Conservation (phyloP, 2,329 filamentous ascomycete species). For the Phoma sp. region DNA sequence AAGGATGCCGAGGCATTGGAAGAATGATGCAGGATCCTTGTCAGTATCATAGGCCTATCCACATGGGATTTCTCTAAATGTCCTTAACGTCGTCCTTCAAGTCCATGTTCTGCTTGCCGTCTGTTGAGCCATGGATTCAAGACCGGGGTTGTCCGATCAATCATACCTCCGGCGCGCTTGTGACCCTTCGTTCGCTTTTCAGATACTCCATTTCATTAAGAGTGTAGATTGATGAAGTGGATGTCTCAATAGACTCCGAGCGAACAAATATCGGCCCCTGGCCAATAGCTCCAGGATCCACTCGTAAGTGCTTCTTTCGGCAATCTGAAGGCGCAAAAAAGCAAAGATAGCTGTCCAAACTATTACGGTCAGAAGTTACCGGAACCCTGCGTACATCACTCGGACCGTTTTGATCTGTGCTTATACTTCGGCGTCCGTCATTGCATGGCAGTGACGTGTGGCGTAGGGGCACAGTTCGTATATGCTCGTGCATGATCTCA, state of each 20-base stretch:
- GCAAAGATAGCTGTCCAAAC: constrained; percentile 2
- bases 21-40: neutral
- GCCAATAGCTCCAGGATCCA: constrained; percentile 1
- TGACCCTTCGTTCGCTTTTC: constrained; percentile 5
- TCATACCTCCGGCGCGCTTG: neutral
- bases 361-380: neutral
- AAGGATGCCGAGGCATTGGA: neutral
- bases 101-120: neutral
- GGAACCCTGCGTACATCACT: constrained; percentile 11
- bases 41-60: neutral
- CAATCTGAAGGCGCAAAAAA: constrained; percentile 5
- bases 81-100: neutral
- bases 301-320: neutral
- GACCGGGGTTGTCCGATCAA: constrained; percentile 5
- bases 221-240: neutral
- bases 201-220: neutral
- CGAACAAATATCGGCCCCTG: neutral
- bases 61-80: neutral
- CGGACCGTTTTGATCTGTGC: constrained; percentile 1
- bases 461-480: constrained; percentile 3
- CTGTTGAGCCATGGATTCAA: neutral
- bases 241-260: neutral
- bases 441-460: constrained; percentile 1
- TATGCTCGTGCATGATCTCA: constrained; percentile 11
- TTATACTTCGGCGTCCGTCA: constrained; percentile 2